Percentiles rank a stretch among this genome's conserved stretches.
These are phyloP conservation scores for Apiospora phragmitis DNA, from an alignment of 2,329 filamentous ascomycete species.

Conservation along the genomic window DNA sequence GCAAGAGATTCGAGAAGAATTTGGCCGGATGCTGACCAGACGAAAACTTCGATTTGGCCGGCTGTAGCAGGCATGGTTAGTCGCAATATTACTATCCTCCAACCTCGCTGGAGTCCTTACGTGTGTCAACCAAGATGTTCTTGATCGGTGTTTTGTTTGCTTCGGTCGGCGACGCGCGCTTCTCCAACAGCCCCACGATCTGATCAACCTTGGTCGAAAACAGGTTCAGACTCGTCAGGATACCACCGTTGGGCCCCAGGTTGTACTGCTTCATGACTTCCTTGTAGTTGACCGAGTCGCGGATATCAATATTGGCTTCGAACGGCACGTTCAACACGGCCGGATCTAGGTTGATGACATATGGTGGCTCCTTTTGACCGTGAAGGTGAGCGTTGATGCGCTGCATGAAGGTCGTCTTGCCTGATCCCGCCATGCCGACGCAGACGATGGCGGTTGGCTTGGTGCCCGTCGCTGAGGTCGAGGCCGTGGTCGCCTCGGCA, in stretches of 20 bases:
- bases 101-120: constrained; percentile 25
- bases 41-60: constrained; percentile 97
- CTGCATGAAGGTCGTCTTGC: constrained; percentile 99
- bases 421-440: constrained; percentile 96
- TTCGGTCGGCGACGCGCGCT: constrained; percentile 63
- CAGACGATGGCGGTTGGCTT: constrained; percentile 82
- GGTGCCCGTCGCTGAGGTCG: constrained; percentile 16
- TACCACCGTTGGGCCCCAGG: constrained; percentile 93
- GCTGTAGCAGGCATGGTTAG: constrained; percentile 36
- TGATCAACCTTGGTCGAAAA: constrained; percentile 99
- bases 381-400: constrained; percentile 94
- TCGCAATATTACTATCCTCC: neutral
- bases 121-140: constrained; percentile 91
- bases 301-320: constrained; percentile 97
- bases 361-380: constrained; percentile 75
- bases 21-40: constrained; percentile 94
- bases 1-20: constrained; percentile 93
- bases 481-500: neutral
- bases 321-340: constrained; percentile 93
- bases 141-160: constrained; percentile 60
- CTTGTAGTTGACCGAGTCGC: constrained; percentile 98
- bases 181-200: constrained; percentile 85
- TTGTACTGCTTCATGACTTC: constrained; percentile 99
- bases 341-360: constrained; percentile 96
- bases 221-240: constrained; percentile 91